Evolutionary conservation across 2,329 filamentous ascomycete species (phyloP), one percentile per base, ranked within the genome.

Genomic region (Epichloe sp.): DNA sequence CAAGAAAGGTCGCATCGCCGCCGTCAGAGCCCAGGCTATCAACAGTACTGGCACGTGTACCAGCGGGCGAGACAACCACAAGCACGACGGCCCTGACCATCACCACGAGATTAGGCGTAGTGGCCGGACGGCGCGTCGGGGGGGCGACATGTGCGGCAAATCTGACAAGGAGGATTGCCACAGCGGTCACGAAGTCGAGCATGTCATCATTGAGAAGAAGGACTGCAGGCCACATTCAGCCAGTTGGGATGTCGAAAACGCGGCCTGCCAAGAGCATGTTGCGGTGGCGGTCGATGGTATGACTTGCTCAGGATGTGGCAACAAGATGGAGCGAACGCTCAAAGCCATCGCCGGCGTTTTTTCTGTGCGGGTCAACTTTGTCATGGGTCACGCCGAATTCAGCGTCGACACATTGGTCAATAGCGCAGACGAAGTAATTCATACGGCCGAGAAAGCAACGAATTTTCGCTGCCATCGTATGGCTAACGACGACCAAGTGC

Each of bases 341-440:
- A 52, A 52, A 0, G 54, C 52, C 3, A 57, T 58, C 3, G n/a
- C 54, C 3, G 65, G 65, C 3, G 62, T 68, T 0, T 63, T 62
- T 2, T 55, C 59, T 3, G 60, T 63, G 2, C 61, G 58, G 0
- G 65, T 70, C 53, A 68, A 68, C 52, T 70, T 69, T 38, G 64
- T 69, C 55, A 64, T 65, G 58, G 66, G 65, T 4, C 62, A 59
- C 6, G 68, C 61, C 41, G 66, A 69, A 19, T 64, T 70, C 45
- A 55, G 48, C 5, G 26, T 68, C 2, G 60, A 68, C 44, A 50
- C 52, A 0, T 53, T 57, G 1, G 44, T 58, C 8, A 59, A 55
- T 8, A 61, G 55, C 2, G 56, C 56, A 1, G 61, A 64, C 4
- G 57, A 63, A 4, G 59, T 65, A 15, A 56, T 67, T 5, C 60